These are phyloP conservation scores for Fraxinus americana DNA, from an alignment of 257 asterid genomes.

Conservation along the genomic window DNA sequence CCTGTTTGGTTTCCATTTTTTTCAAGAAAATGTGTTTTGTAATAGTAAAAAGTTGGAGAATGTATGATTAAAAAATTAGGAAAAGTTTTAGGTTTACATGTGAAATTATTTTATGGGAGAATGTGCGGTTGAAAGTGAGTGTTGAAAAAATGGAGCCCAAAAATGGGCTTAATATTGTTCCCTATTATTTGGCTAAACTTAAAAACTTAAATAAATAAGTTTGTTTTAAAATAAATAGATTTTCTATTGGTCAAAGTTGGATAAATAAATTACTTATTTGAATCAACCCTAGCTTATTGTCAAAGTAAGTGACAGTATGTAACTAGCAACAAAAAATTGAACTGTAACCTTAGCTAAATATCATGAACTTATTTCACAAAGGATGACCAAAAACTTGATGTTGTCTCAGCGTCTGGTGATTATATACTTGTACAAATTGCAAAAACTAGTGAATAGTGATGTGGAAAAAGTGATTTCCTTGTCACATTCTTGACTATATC, in stretches of 20 bases:
- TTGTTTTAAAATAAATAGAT: background rate
- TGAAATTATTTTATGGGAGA: too few relatives aligned
- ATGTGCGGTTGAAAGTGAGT: too few relatives aligned
- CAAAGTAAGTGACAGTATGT: background rate
- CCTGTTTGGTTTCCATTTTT: too few relatives aligned
- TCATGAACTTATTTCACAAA: background rate
- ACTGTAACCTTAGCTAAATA: background rate
- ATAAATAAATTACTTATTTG: too few relatives aligned
- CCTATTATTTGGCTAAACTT: background rate
- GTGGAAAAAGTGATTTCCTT: background rate
- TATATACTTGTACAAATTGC: background rate
- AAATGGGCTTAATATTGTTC: background rate
- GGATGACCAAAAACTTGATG: background rate
- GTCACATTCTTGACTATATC: background rate
- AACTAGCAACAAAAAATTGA: background rate
- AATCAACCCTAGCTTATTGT: background rate
- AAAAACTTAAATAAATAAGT: background rate
- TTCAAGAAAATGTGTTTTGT: too few relatives aligned
- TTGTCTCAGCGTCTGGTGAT: background rate
- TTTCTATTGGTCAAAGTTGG: too few relatives aligned
- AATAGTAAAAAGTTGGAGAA: too few relatives aligned
- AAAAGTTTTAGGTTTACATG: too few relatives aligned
- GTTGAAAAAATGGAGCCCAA: too few relatives aligned
- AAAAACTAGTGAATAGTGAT: background rate
- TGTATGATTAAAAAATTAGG: too few relatives aligned